These are phyloP conservation scores for Solanum chacoense DNA, from an alignment of 305 asterid genomes.

Conservation along the genomic window DNA sequence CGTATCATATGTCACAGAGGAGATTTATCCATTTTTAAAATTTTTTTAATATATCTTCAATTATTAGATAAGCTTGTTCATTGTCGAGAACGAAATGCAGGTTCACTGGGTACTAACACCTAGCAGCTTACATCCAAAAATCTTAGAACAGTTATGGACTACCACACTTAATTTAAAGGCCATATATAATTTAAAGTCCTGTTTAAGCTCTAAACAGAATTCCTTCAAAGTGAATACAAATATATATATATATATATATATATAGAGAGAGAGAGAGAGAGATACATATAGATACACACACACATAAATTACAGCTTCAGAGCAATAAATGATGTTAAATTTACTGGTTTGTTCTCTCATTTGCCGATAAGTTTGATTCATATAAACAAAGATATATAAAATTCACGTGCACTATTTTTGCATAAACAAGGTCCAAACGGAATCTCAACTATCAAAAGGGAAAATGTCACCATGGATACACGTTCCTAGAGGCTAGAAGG, in stretches of 20 bases:
- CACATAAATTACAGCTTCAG: neutral
- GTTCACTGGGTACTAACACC: neutral
- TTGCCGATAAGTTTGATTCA: neutral
- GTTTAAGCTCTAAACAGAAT: neutral
- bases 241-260: neutral
- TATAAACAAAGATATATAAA: neutral
- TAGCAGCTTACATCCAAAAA: neutral
- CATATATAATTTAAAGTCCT: neutral
- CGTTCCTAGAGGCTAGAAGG: neutral
- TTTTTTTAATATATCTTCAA: neutral
- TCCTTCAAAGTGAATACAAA: neutral
- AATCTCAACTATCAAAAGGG: neutral
- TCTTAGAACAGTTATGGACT: neutral
- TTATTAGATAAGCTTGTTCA: neutral
- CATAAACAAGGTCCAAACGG: neutral
- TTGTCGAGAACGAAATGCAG: neutral
- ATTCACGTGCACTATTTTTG: neutral
- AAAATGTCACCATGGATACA: neutral
- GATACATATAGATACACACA: neutral
- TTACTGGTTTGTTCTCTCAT: neutral
- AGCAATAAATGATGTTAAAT: neutral
- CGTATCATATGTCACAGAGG: neutral
- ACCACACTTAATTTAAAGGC: neutral
- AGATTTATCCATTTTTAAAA: neutral
- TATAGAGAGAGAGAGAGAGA: neutral